Conservation (phyloP, 208 protist species). For the Plasmodiophora brassicae region DNA sequence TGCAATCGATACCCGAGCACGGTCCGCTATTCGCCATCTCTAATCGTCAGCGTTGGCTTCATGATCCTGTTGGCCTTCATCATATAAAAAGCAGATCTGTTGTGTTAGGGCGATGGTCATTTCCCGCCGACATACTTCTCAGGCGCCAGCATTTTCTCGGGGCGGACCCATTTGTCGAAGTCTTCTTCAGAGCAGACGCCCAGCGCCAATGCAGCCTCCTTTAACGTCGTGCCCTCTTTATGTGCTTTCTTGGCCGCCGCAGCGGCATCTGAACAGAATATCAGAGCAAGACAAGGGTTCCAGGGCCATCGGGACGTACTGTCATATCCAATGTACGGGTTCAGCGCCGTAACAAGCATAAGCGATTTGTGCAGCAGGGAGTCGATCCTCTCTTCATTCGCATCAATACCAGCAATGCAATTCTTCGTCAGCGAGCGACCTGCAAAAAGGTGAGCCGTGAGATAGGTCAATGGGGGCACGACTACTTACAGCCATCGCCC, state of each 20-base stretch:
- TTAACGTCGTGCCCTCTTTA: slow-evolving; percentile 37
- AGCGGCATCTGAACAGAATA: slow-evolving; percentile 22
- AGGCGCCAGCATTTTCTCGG: slow-evolving; percentile 34
- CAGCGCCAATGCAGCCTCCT: slow-evolving; percentile 34
- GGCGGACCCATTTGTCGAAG: slow-evolving; percentile 38
- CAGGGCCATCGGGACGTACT: slow-evolving; percentile 27
- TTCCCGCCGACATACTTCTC: too few relatives aligned
- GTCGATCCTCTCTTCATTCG: slow-evolving; percentile 64
- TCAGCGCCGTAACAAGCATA: slow-evolving; percentile 83
- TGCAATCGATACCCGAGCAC: too few relatives aligned
- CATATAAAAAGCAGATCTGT: too few relatives aligned
- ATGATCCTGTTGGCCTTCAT: too few relatives aligned
- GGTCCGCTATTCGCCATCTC: too few relatives aligned
- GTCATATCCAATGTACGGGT: slow-evolving; percentile 83
- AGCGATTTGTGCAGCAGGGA: slow-evolving; percentile 65
- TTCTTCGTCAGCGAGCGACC: slow-evolving; percentile 63
- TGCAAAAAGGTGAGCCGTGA: not conserved
- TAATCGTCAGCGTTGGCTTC: too few relatives aligned
- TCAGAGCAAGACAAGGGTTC: not conserved
- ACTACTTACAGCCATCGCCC: slow-evolving; percentile 57
- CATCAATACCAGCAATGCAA: slow-evolving; percentile 71
- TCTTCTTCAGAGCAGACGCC: slow-evolving; percentile 30
- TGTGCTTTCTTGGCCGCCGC: slow-evolving; percentile 42
- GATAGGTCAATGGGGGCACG: not conserved
- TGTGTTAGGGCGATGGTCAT: too few relatives aligned